Percentiles rank a stretch among this genome's conserved stretches.
phyloP scores from a whole-genome alignment of 1,284 basidiomycete genomes.

The Rhodotorula mucilaginosa region DNA sequence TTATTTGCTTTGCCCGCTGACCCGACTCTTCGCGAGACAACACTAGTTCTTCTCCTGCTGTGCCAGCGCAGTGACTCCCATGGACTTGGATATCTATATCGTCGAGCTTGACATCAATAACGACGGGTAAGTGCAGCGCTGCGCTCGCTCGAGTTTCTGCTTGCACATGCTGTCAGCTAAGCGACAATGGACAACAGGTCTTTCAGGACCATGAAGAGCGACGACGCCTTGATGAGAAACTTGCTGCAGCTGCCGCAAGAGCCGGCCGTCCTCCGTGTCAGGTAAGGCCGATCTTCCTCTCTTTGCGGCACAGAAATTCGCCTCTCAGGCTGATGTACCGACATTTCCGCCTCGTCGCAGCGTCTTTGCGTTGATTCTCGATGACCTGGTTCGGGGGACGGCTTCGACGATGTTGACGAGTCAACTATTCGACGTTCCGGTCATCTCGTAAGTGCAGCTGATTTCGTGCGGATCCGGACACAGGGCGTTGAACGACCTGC shows the following conservation, averaged over 20 bases:
- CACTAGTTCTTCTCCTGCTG: slow-evolving; percentile 32
- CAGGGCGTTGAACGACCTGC: too few species aligned
- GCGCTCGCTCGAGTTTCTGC: too few species aligned
- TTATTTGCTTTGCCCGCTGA: too few species aligned
- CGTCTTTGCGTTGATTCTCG: slow-evolving; percentile 17
- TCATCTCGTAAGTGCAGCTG: slow-evolving; percentile 17
- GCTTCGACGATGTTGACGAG: slow-evolving; percentile 13
- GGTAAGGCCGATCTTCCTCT: not conserved
- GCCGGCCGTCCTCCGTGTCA: slow-evolving; percentile 22
- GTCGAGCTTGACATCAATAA: slow-evolving; percentile 36
- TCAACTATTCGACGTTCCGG: slow-evolving; percentile 31
- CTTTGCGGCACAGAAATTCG: not conserved
- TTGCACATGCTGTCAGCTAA: fast-evolving
- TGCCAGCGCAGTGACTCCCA: slow-evolving; percentile 18
- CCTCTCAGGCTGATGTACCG: not conserved
- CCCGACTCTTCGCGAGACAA: not conserved
- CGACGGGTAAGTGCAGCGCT: slow-evolving; percentile 2
- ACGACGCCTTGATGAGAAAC: slow-evolving; percentile 30
- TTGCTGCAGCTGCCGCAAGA: slow-evolving; percentile 28
- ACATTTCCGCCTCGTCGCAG: not conserved
- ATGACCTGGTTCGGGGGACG: slow-evolving; percentile 19
- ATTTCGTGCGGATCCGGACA: too few species aligned
- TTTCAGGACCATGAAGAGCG: slow-evolving; percentile 13
- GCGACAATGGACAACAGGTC: not conserved
- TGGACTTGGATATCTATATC: slow-evolving; percentile 31